Evolutionary conservation across 306 rosid species (phyloP).

Genomic region (Senna tora): DNA sequence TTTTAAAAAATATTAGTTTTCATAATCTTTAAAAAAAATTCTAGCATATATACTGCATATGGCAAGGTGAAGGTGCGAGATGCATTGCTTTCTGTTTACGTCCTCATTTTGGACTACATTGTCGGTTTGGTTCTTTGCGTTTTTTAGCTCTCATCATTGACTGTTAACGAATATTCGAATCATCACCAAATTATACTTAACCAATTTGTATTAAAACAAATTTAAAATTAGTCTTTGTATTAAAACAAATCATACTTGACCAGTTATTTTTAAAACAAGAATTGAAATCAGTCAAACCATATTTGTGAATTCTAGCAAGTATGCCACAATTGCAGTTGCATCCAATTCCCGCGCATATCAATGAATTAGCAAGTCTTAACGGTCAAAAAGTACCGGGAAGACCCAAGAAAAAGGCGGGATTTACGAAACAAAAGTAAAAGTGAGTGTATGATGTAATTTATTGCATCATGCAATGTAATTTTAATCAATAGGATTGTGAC

Average conservation of each 20-base stretch:
- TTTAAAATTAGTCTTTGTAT: too few species aligned
- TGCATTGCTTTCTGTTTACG: background rate
- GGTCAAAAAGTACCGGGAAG: slow-evolving; percentile 20
- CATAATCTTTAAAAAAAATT: too few species aligned
- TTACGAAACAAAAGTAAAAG: slow-evolving; percentile 13
- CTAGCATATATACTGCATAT: too few species aligned
- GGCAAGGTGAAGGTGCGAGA: background rate
- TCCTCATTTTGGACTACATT: background rate
- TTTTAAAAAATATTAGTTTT: too few species aligned
- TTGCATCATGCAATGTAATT: too few species aligned
- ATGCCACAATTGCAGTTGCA: too few species aligned
- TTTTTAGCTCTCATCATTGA: background rate
- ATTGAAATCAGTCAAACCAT: too few species aligned
- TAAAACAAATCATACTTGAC: too few species aligned
- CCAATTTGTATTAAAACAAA: background rate
- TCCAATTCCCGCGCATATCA: background rate
- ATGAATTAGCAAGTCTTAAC: background rate
- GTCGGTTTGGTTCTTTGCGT: background rate
- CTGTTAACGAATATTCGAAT: background rate
- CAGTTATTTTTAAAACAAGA: too few species aligned
- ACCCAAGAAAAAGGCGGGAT: slow-evolving; percentile 42
- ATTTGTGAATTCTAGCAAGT: too few species aligned
- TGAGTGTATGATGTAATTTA: too few species aligned
- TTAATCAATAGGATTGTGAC: too few species aligned
- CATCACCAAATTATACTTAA: background rate